A percentile compares a stretch with the other conserved stretches of the same genome.
These are phyloP conservation scores for Trifolium repens DNA, from an alignment of 306 rosid species.

Conservation along the genomic window DNA sequence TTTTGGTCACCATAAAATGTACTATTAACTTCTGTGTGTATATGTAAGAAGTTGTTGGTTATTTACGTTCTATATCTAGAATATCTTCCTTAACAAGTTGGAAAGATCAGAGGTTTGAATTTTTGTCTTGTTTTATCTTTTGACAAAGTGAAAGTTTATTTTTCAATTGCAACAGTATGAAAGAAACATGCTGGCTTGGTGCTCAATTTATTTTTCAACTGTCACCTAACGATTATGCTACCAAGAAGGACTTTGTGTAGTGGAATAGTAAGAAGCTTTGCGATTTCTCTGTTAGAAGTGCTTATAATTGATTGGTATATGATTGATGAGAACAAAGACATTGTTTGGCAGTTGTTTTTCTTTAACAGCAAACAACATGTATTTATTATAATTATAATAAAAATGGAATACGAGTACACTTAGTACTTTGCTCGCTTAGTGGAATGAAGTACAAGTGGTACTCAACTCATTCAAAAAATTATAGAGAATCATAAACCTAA, in stretches of 20 bases:
- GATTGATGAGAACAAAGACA: background rate
- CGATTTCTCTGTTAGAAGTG: no score
- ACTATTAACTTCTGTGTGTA: slow-evolving; percentile 21
- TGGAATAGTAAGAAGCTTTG: background rate
- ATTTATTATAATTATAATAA: no score
- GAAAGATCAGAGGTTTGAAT: background rate
- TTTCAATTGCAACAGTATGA: background rate
- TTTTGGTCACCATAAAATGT: slow-evolving; percentile 13
- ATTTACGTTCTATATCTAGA: slow-evolving; percentile 4
- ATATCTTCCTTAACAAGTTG: slow-evolving; percentile 19
- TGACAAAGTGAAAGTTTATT: slow-evolving; percentile 12
- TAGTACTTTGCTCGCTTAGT: no score
- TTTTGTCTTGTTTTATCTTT: slow-evolving; percentile 18
- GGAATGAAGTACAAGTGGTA: no score
- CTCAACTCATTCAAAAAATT: no score
- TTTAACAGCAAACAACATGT: no score
- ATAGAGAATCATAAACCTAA: no score
- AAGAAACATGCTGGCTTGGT: slow-evolving; percentile 14
- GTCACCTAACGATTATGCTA: background rate
- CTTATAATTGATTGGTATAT: background rate
- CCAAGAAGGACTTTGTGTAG: background rate
- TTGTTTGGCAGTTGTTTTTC: background rate
- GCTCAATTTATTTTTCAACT: slow-evolving; percentile 2
- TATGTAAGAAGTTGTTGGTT: slow-evolving; percentile 31
- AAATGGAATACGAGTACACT: no score